Evolutionary conservation across 352 stramenopile genomes (phyloP), one percentile per base, ranked within the genome.

Genomic region (Phytophthora melonis): DNA sequence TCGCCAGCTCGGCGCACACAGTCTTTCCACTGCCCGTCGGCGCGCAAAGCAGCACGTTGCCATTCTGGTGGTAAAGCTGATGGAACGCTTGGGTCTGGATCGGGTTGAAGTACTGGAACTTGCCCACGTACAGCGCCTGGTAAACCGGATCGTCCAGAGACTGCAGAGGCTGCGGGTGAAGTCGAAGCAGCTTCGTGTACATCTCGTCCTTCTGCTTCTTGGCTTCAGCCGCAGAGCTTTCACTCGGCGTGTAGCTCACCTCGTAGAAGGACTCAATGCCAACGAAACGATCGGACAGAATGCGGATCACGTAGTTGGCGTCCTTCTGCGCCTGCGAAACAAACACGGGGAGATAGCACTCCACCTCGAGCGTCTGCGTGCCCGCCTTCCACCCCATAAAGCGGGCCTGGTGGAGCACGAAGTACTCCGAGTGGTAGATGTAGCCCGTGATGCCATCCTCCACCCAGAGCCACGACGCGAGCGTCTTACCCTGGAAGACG

Each of bases 61-160:
- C 89, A 66, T 99, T 91, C 13, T 97, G 97, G 66, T 99, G 96
- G 76, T 99, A 99, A 0, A 99, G 80, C 49, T 98, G 81, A 68
- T 99, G 93, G 79, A 99, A 99, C 5, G 98, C 72, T 67, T 99
- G 98, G 41, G 97, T 99, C 84, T 99, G 98, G 67, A 99, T 98
- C 43, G 89, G 88, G 68, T 97, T 97, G 32, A 98, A 93, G 34
- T 82, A 84, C 47, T 94, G 84, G 78, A 98, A 98, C 41, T 77
- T 78, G 65, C 92, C 97, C 18, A 79, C 65, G 70, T 99, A 99
- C 6, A 99, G 71, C 14, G 88, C 68, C 75, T 99, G 89, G 77
- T 97, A 99, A 14, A 86, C 79, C 6, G 87, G 70, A 66, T 99
- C 91, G 43, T 97, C 79, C 1, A 99, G 82, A 19, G 96, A 98